phyloP scores from a whole-genome alignment of 2,329 filamentous ascomycete species.

The Botrytis paeoniae region DNA sequence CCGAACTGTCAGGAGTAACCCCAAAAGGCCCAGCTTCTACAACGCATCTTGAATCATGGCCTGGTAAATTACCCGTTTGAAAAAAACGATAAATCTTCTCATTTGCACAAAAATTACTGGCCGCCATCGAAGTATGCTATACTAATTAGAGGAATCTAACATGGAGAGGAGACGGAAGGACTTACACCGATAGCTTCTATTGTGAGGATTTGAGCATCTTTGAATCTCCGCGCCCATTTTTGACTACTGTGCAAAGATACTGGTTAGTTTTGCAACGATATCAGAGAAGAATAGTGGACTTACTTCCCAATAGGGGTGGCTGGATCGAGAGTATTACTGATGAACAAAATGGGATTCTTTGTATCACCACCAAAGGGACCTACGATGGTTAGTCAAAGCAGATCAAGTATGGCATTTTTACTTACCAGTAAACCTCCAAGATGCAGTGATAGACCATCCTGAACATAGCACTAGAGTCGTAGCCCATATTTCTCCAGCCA shows the following conservation, averaged over 20 bases:
- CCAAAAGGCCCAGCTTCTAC: slow-evolving; percentile 24
- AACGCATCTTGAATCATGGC: slow-evolving; percentile 16
- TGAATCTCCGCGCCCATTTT: slow-evolving; percentile 39
- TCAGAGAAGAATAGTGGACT: neutral
- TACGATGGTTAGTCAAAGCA: neutral
- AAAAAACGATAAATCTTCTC: slow-evolving; percentile 24
- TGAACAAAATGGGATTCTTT: slow-evolving; percentile 38
- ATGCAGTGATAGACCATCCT: slow-evolving; percentile 36
- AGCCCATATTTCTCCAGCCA: slow-evolving; percentile 44
- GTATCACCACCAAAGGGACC: slow-evolving; percentile 38
- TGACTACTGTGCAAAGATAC: slow-evolving; percentile 24
- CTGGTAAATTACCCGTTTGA: slow-evolving; percentile 20
- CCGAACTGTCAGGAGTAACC: neutral
- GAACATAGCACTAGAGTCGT: slow-evolving; percentile 37
- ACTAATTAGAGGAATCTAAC: neutral
- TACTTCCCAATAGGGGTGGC: slow-evolving; percentile 33
- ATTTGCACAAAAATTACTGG: slow-evolving; percentile 20
- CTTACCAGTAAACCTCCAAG: slow-evolving; percentile 26
- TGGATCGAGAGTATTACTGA: slow-evolving; percentile 39
- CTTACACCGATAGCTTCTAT: slow-evolving; percentile 50
- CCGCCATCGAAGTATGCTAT: slow-evolving; percentile 18
- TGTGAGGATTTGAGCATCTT: slow-evolving; percentile 45
- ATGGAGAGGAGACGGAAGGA: slow-evolving; percentile 30
- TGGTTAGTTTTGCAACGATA: neutral
- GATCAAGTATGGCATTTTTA: neutral